phyloP scores from a whole-genome alignment of 495 filamentous ascomycete species.

The Penicillium odoratum region DNA sequence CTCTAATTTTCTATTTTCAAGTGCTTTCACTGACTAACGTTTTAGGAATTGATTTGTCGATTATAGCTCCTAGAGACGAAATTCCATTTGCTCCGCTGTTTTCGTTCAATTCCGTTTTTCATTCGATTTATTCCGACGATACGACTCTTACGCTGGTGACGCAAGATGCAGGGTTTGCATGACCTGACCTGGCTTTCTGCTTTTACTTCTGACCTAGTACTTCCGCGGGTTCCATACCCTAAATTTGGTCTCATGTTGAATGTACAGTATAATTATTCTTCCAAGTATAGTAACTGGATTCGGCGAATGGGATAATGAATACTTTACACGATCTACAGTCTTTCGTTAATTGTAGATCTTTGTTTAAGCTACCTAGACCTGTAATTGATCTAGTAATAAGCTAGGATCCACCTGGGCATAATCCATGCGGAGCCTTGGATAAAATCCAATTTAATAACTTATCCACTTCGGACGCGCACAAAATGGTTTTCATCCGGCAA shows the following conservation, averaged over 20 bases:
- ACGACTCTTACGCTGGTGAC: constrained; percentile 11
- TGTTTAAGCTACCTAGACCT: too few species aligned
- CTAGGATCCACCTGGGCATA: too few species aligned
- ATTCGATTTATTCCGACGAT: constrained; percentile 6
- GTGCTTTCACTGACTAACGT: constrained; percentile 27
- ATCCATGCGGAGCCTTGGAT: too few species aligned
- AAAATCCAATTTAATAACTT: too few species aligned
- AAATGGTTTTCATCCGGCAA: too few species aligned
- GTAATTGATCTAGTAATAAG: background rate
- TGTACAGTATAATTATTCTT: constrained; percentile 26
- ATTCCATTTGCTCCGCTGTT: constrained; percentile 9
- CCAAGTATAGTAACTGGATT: constrained; percentile 18
- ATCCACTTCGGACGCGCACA: too few species aligned
- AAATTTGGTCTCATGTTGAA: constrained; percentile 19
- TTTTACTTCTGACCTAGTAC: constrained; percentile 8
- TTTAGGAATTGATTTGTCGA: constrained; percentile 28
- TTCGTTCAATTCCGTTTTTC: background rate
- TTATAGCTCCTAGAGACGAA: constrained; percentile 22
- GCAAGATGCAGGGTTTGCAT: constrained; percentile 24
- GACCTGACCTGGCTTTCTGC: constrained; percentile 11
- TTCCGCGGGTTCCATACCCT: constrained; percentile 10
- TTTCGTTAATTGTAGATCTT: background rate
- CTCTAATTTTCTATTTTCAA: constrained; percentile 1
- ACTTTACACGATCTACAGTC: constrained; percentile 1
- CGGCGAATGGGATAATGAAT: constrained; percentile 24